Evolutionary conservation across 225 moss, liverwort and hornwort genomes (phyloP), one percentile per base, ranked within the genome.

Genomic region (Ulota crispa): DNA sequence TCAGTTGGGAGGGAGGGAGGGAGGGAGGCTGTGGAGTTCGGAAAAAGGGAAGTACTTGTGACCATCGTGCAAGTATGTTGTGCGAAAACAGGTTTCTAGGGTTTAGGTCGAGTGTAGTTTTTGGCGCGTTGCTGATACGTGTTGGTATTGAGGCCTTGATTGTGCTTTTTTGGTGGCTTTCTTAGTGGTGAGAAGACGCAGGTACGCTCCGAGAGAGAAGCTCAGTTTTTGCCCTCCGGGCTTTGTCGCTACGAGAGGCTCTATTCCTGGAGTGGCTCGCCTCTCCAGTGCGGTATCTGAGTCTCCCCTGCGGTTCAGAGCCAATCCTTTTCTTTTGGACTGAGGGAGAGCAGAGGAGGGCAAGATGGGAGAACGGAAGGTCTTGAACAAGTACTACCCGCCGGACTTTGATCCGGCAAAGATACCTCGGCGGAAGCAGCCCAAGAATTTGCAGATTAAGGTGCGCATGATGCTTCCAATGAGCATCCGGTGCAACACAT

Each of bases 381-480:
- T 92, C 26, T 65, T 96, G 76, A 96, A 92, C 81, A 93, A 94
- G 86, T 94, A 93, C 42, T 93, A 93, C 37, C 94, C 96, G 54
- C 96, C 94, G 77, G 96, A 94, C 68, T 96, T 96, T 26, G 94
- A 94, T 89, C 96, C 96, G 65, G 89, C 96, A 7, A 96, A 96
- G 85, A 92, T 93, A 34, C 94, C 93, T 9, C 78, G 93, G 66
- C 86, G 93, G 61, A 92, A 93, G 89, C 92, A 96, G 85, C 93
- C 94, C 7, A 92, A 93, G 65, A 94, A 96, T 56, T 84, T 89
- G 87, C 94, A 93, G 84, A 94, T 94, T 30, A 92, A 93, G 88
- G 93, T 91, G 72, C 96, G 94, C 30, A 94, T 92, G 94, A 94
- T 94, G 94, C 87, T 94, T 73, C 94, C 94, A n/a, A 93, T 94